Base-by-base conservation (phyloP, 2,329 filamentous ascomycete genomes). In the Trichoderma hamatum region DNA sequence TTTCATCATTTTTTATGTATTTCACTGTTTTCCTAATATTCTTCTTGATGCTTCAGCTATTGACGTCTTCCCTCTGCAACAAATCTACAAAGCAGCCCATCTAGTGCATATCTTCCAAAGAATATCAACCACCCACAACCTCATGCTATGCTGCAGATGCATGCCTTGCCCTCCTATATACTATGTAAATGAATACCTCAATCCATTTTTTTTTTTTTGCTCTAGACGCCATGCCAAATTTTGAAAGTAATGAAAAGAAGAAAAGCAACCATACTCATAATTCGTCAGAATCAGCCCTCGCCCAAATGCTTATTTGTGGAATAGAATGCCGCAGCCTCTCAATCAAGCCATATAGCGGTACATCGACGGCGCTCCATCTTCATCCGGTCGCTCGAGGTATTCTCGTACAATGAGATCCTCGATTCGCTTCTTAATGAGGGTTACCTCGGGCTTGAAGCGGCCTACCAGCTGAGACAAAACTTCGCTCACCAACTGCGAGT, bases 391-490 rank as follows among this genome's bases (percentile, higher is more conserved):
- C 80, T 94, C 92, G 24, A 95, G 82, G 73, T 94, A 95, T 76
- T 95, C 92, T 71, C 91, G 85, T 70, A 88, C 86, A 62, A 95
- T 92, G 61, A 95, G 82, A 71, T 89, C 89, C 77, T 94, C 92
- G 70, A 95, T 90, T n/a, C 89, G 88, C 77, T 88, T 90, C 84
- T 95, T 95, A 81, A 95, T 90, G 81, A 94, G 88, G 34, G 85
- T 84, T 43, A 94, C 85, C 68, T 94, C 91, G 0, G 92, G 92
- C 75, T 88, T 90, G 83, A 95, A 95, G 54, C 90, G 89, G 62
- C 83, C 81, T 0, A 83, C 83, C 21, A 94, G 83, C 75, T 92
- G 90, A n/a, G 84, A 81, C 68, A 94, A 86, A 14, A 92, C 91
- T 78, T 94, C 91, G 21, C 85, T 86, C 52, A 93, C 83, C 63